Percentiles rank a stretch among this genome's conserved stretches.
phyloP scores from a whole-genome alignment of 257 asterid species.

The Solanum bulbocastanum region DNA sequence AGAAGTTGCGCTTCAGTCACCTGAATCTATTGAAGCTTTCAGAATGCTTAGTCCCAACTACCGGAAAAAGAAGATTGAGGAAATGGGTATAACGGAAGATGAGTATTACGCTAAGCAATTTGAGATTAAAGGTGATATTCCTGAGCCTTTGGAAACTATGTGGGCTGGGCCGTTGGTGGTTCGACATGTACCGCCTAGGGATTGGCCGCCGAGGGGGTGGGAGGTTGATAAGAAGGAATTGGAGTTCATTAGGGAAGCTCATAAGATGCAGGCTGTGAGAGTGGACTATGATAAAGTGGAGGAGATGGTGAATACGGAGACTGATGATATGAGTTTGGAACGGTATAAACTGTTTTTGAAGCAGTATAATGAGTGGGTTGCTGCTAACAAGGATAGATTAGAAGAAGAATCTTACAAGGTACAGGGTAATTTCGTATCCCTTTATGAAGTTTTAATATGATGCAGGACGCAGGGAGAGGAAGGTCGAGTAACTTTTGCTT shows the following conservation, averaged over 20 bases:
- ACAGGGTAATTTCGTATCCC: not conserved
- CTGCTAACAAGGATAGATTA: constrained; percentile 58
- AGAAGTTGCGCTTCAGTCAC: constrained; percentile 79
- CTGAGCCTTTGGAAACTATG: constrained; percentile 51
- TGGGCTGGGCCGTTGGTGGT: constrained; percentile 86
- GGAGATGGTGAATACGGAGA: constrained; percentile 32
- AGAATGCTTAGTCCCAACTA: constrained; percentile 66
- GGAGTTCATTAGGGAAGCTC: constrained; percentile 86
- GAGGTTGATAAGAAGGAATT: constrained; percentile 66
- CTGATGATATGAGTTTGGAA: constrained; percentile 48
- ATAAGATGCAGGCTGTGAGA: constrained; percentile 37
- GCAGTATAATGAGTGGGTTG: constrained; percentile 86
- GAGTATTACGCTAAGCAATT: constrained; percentile 85
- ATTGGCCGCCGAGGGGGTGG: constrained; percentile 99
- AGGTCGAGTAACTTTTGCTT: no score
- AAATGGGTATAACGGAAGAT: constrained; percentile 84
- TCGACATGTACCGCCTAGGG: constrained; percentile 74
- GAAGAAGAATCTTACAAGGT: constrained; percentile 90
- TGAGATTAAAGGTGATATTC: constrained; percentile 78
- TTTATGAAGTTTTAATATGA: not conserved
- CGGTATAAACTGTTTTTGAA: constrained; percentile 81
- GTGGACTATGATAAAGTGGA: constrained; percentile 59
- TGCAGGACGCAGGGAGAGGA: not conserved
- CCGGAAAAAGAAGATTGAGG: constrained; percentile 42
- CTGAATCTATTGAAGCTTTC: constrained; percentile 83